A percentile compares a stretch with the other conserved stretches of the same genome.
phyloP scores from a whole-genome alignment of 2,329 filamentous ascomycete species.

The Penicillium sp. region DNA sequence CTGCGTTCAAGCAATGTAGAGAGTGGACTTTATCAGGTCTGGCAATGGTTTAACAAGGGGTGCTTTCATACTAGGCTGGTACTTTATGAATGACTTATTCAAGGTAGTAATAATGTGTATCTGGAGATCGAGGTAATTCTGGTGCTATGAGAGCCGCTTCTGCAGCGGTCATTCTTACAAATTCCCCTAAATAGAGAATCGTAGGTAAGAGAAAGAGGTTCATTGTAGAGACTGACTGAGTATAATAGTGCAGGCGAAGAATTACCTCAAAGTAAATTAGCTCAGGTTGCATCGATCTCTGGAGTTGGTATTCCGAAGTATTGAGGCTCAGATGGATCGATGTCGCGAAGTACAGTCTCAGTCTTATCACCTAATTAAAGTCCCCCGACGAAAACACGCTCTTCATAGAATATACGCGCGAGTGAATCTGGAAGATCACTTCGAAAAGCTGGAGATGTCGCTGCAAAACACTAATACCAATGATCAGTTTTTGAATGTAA shows the following conservation, averaged over 20 bases:
- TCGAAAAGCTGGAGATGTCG: not conserved
- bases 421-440: not conserved
- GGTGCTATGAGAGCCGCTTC: not conserved
- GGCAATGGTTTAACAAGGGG: not conserved
- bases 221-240: not conserved
- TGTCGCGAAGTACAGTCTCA: not conserved
- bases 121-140: not conserved
- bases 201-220: too few relatives aligned
- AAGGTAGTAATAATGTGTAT: not conserved
- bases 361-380: not conserved
- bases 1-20: not conserved
- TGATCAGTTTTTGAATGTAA: not conserved
- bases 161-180: not conserved
- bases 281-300: not conserved
- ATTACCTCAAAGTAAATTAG: not conserved
- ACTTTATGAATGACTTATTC: not conserved
- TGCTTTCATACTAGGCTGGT: not conserved
- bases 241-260: too few relatives aligned
- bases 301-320: not conserved
- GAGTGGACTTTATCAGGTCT: not conserved
- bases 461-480: not conserved
- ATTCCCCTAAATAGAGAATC: not conserved
- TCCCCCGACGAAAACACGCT: not conserved
- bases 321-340: not conserved
- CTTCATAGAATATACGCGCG: not conserved